These are phyloP conservation scores for Schwanniomyces yamadae DNA, from an alignment of 805 yeast genomes.

Conservation along the genomic window DNA sequence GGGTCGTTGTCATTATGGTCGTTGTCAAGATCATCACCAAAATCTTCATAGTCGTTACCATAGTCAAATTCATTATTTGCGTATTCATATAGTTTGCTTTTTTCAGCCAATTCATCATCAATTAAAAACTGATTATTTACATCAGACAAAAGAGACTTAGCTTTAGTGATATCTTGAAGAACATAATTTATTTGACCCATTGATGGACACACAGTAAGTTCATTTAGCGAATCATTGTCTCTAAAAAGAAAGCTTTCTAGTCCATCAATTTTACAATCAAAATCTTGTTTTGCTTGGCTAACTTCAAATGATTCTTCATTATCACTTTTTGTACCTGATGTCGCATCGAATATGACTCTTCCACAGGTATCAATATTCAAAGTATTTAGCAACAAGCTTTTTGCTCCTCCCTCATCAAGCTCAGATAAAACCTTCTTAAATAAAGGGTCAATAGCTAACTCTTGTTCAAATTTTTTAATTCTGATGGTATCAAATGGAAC, in stretches of 20 bases:
- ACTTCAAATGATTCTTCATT: neutral
- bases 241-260: conserved; percentile 22
- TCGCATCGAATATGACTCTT: conserved; percentile 19
- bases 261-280: conserved; percentile 15
- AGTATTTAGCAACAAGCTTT: conserved; percentile 25
- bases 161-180: conserved; percentile 52
- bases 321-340: conserved; percentile 9
- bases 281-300: conserved; percentile 8
- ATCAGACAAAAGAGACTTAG: conserved; percentile 43
- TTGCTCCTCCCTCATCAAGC: conserved; percentile 34
- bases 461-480: conserved; percentile 22
- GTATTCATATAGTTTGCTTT: conserved; percentile 5
- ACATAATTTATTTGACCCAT: conserved; percentile 58
- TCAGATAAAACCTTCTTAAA: conserved; percentile 29
- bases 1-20: conserved; percentile 19
- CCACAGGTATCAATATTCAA: conserved; percentile 23
- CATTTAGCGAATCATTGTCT: conserved; percentile 18
- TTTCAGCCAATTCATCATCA: conserved; percentile 11
- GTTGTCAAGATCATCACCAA: conserved; percentile 21
- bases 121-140: conserved; percentile 36
- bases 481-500: conserved; percentile 9
- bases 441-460: conserved; percentile 26
- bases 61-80: conserved; percentile 5
- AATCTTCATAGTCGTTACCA: conserved; percentile 24
- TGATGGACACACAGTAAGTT: conserved; percentile 65